A percentile compares a stretch with the other conserved stretches of the same genome.
Evolutionary conservation across 306 rosid species (phyloP).

Genomic region (Fragaria vesca): DNA sequence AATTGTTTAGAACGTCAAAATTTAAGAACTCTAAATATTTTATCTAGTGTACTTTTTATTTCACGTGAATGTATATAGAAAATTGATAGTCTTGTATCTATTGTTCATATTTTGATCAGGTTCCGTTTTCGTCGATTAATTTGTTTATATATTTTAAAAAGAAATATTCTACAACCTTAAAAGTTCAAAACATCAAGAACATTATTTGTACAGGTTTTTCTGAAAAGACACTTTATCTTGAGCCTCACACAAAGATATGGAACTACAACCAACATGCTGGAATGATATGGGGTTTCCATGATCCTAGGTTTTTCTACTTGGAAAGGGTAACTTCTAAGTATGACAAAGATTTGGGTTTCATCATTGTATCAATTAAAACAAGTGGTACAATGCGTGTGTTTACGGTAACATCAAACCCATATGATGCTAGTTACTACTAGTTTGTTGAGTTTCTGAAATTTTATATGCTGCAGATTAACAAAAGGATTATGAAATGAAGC

Average conservation of each 20-base stretch:
- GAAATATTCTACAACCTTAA: too few relatives aligned
- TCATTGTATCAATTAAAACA: slow-evolving; percentile 21
- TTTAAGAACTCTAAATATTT: not conserved
- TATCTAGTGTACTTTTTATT: not conserved
- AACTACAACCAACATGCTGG: slow-evolving; percentile 23
- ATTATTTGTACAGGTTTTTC: slow-evolving; percentile 12
- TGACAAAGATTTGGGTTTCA: slow-evolving; percentile 79
- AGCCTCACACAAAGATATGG: slow-evolving; percentile 30
- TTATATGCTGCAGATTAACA: not conserved
- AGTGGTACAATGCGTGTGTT: slow-evolving; percentile 20
- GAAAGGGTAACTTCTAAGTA: slow-evolving; percentile 84
- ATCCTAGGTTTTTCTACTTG: slow-evolving; percentile 15
- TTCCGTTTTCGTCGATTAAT: not conserved
- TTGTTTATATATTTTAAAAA: not conserved
- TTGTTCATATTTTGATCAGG: not conserved
- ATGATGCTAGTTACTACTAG: slow-evolving; percentile 20
- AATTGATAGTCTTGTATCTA: not conserved
- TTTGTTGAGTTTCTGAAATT: not conserved
- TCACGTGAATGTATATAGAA: not conserved
- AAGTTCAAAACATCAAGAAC: slow-evolving; percentile 15
- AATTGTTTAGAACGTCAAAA: not conserved
- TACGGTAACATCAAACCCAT: slow-evolving; percentile 32
- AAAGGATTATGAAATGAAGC: not conserved
- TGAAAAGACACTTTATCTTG: slow-evolving; percentile 26
- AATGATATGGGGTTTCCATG: slow-evolving; percentile 35